phyloP scores from a whole-genome alignment of 2,329 filamentous ascomycete genomes.

The Drechslerella stenobrocha region DNA sequence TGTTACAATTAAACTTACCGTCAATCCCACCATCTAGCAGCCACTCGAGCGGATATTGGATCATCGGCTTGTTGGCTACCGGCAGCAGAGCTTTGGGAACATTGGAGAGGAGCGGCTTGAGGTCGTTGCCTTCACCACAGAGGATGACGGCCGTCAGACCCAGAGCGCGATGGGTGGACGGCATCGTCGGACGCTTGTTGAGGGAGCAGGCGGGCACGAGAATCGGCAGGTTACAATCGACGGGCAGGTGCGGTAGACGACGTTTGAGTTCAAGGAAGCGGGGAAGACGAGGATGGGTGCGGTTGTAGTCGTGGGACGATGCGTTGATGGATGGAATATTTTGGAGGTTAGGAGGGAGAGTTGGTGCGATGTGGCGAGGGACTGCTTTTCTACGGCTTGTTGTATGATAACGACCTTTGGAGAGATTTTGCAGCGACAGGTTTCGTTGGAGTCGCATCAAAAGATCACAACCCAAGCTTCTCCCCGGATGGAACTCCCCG shows the following conservation, averaged over 20 bases:
- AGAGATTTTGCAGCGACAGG: too few relatives aligned
- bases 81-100: constrained; percentile 80
- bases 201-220: not conserved
- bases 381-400: too few relatives aligned
- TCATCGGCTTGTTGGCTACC: constrained; percentile 83
- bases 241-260: not conserved
- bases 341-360: too few relatives aligned
- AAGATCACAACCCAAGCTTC: too few relatives aligned
- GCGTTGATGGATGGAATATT: too few relatives aligned
- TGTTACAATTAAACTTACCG: constrained; percentile 36
- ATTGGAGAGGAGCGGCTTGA: constrained; percentile 81
- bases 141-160: constrained; percentile 82
- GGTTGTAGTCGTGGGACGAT: not conserved
- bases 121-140: constrained; percentile 78
- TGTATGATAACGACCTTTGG: too few relatives aligned
- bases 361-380: too few relatives aligned
- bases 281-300: not conserved
- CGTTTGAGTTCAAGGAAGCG: not conserved
- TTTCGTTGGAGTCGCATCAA: too few relatives aligned
- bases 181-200: constrained; percentile 58
- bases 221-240: too few relatives aligned
- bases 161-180: constrained; percentile 60
- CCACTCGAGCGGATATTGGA: constrained; percentile 86
- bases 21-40: constrained; percentile 72
- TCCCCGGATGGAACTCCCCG: too few relatives aligned